Percentiles rank a stretch among this genome's conserved stretches.
Evolutionary conservation across 495 filamentous ascomycete genomes (phyloP).

Genomic region (Margaritispora aquatica): DNA sequence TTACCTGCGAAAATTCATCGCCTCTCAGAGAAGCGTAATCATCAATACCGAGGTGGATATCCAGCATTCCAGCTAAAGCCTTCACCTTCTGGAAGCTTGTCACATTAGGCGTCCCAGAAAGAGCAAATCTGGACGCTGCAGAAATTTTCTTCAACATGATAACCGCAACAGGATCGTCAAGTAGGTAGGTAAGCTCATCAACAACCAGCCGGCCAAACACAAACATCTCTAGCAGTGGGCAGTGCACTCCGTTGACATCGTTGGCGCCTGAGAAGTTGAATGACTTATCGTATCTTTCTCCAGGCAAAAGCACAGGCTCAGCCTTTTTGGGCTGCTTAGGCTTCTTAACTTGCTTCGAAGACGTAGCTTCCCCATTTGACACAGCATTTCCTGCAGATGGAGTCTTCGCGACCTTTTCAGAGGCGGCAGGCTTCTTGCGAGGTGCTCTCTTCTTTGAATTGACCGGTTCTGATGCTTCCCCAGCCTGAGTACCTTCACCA

Average conservation of each 20-base stretch:
- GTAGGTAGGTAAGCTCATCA: conserved; percentile 56
- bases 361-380: too few species aligned
- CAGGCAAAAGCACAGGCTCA: background rate
- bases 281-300: background rate
- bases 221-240: conserved; percentile 52
- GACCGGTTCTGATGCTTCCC: background rate
- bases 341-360: too few species aligned
- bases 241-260: background rate
- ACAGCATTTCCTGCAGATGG: conserved; percentile 7
- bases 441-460: background rate
- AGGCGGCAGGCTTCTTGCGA: background rate
- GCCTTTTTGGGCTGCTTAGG: too few species aligned
- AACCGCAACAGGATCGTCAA: conserved; percentile 29
- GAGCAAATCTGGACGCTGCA: conserved; percentile 51
- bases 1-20: conserved; percentile 25
- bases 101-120: conserved; percentile 61
- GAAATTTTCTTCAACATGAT: conserved; percentile 30
- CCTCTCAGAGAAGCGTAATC: conserved; percentile 33
- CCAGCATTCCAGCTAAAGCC: conserved; percentile 48
- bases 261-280: too few species aligned
- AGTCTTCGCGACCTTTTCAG: conserved; percentile 1
- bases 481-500: background rate
- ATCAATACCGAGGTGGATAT: conserved; percentile 46
- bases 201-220: conserved; percentile 54
- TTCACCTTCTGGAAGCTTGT: conserved; percentile 57